These are phyloP conservation scores for Xylaria cubensis DNA, from an alignment of 495 filamentous ascomycete genomes.

Conservation along the genomic window DNA sequence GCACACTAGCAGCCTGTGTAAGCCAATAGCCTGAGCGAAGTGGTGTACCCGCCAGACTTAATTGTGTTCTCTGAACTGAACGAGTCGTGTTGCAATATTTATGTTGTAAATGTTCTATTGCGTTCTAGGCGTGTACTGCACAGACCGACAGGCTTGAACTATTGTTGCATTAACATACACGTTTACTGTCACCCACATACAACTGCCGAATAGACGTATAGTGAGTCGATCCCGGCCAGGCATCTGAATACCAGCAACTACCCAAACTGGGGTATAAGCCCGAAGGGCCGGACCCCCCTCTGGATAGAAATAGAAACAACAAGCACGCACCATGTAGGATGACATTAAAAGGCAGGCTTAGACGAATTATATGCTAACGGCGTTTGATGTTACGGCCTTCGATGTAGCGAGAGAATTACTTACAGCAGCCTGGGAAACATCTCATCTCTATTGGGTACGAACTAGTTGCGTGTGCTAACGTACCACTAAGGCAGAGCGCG, in stretches of 20 bases:
- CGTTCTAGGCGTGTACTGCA: neutral
- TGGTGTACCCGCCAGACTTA: neutral
- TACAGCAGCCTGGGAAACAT: conserved; percentile 8
- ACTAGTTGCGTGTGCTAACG: neutral
- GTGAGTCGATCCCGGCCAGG: conserved; percentile 14
- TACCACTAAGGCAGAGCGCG: neutral
- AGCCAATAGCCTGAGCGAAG: neutral
- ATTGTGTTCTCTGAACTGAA: neutral
- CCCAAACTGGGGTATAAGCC: conserved; percentile 28
- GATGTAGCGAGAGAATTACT: conserved; percentile 15
- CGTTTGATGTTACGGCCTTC: conserved; percentile 5
- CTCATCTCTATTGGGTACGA: neutral
- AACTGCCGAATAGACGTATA: conserved; percentile 21
- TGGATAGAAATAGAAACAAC: conserved; percentile 28
- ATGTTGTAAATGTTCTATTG: neutral
- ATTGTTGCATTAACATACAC: neutral
- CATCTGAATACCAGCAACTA: conserved; percentile 16
- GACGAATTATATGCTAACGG: conserved; percentile 7
- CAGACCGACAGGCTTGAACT: conserved; percentile 4
- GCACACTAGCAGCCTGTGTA: neutral
- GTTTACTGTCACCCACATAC: conserved; percentile 21
- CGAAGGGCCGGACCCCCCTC: conserved; percentile 9
- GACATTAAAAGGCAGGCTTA: neutral
- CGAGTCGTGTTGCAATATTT: neutral
- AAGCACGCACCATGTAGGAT: conserved; percentile 13